These are phyloP conservation scores for Mucor circinelloides DNA, from an alignment of 371 early-diverging fungal species.

Conservation along the genomic window DNA sequence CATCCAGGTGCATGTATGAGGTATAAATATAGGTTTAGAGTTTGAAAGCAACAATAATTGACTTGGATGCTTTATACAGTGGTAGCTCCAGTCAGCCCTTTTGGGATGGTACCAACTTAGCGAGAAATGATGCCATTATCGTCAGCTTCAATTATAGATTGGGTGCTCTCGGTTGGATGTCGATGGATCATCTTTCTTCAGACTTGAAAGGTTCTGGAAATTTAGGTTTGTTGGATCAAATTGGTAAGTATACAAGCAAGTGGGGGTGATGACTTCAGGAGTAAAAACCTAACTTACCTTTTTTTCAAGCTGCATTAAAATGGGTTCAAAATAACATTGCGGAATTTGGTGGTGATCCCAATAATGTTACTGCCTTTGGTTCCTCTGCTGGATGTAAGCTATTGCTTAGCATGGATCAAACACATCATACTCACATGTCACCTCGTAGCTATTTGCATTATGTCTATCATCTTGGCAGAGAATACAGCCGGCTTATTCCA, in stretches of 20 bases:
- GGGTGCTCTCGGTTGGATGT: constrained; percentile 39
- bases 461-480: constrained; percentile 26
- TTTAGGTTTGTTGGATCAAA: constrained; percentile 39
- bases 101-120: constrained; percentile 42
- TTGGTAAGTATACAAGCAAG: constrained; percentile 18
- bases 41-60: background rate
- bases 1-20: constrained; percentile 43
- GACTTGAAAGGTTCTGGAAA: constrained; percentile 31
- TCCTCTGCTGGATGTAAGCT: constrained; percentile 40
- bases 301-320: constrained; percentile 22
- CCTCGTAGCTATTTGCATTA: constrained; percentile 18
- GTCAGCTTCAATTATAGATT: constrained; percentile 45
- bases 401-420: background rate
- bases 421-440: background rate
- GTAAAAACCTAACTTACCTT: background rate
- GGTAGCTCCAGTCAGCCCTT: constrained; percentile 38
- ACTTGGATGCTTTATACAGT: constrained; percentile 12
- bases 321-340: constrained; percentile 38
- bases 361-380: constrained; percentile 40
- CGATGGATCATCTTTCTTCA: constrained; percentile 30
- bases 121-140: constrained; percentile 34
- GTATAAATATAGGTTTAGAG: background rate
- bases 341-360: constrained; percentile 34
- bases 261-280: too few species aligned
- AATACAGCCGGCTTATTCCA: constrained; percentile 26